Conservation (phyloP, 176 grass and related monocot species). For the Cymbopogon citratus region DNA sequence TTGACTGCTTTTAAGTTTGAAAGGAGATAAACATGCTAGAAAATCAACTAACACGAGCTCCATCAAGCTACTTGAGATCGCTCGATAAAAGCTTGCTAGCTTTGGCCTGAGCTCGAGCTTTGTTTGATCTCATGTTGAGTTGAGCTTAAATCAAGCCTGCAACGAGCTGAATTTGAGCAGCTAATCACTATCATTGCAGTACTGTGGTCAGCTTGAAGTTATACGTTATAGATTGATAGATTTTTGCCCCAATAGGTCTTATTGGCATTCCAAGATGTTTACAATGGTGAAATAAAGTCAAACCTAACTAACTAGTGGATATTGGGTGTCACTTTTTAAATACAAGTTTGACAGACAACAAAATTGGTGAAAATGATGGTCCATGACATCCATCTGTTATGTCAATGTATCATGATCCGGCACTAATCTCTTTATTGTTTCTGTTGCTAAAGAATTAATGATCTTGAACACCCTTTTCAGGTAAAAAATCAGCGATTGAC, state of each 20-base stretch:
- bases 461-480: neutral
- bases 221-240: neutral
- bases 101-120: neutral
- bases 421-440: constrained; percentile 1
- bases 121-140: neutral
- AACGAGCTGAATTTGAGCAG: neutral
- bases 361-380: neutral
- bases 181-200: neutral
- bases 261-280: neutral
- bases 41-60: neutral
- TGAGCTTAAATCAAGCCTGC: neutral
- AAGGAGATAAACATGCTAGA: neutral
- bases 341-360: neutral
- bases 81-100: neutral
- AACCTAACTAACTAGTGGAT: neutral
- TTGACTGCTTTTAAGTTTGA: neutral
- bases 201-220: neutral
- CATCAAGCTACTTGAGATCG: neutral
- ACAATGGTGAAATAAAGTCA: neutral
- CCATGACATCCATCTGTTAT: neutral
- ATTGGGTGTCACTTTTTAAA: neutral
- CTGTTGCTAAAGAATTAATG: neutral
- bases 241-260: neutral
- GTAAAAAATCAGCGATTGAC: constrained; percentile 52
- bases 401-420: neutral